Evolutionary conservation across 2,329 filamentous ascomycete genomes (phyloP), one percentile per base, ranked within the genome.

Genomic region (Scorias spongiosa): DNA sequence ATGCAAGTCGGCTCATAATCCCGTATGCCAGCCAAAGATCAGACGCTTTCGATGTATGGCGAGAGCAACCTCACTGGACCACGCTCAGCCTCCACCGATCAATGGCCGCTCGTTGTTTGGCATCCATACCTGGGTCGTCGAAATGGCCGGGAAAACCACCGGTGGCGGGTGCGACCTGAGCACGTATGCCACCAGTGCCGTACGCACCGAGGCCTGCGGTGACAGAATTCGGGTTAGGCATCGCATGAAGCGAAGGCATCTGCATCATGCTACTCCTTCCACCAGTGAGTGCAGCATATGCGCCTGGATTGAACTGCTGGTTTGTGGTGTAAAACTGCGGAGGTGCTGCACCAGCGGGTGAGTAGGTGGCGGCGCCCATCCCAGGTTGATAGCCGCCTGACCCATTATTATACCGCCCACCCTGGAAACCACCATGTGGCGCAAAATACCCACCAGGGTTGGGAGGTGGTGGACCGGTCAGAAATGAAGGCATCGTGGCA

Each of bases 51-150:
- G 20, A 4, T 26, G 20, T 26, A 7, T 26, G 20, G 20, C 7
- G 20, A 26, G 20, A 26, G 7, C 20, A 3, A 26, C 20, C 7
- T 26, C 20, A 50, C 42, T 50, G 52, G 47, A 51, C 53, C 44
- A 68, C 57, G 40, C 62, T 57, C 52, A 71, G 65, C 54, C 75
- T 68, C 75, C 75, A 79, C 29, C 68, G 70, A 62, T 78, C 73
- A 59, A 79, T 76, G 46, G 72, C 63, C 46, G 71, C 73, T 43
- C 72, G 63, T 54, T 75, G 72, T 43, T 63, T 63, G 4, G 66
- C 60, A 54, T 74, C 66, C 55, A 71, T 61, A 9, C 12, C 5
- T 4, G 32, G 32, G 9, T 36, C 32, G 5, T 36, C 32, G 11
- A 36, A 12, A 36, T 12, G 32, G 12, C 32, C 9, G 9, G 12